Evolutionary conservation across 208 protist genomes (phyloP), one percentile per base, ranked within the genome.

Genomic region (Trypanosoma melophagium): DNA sequence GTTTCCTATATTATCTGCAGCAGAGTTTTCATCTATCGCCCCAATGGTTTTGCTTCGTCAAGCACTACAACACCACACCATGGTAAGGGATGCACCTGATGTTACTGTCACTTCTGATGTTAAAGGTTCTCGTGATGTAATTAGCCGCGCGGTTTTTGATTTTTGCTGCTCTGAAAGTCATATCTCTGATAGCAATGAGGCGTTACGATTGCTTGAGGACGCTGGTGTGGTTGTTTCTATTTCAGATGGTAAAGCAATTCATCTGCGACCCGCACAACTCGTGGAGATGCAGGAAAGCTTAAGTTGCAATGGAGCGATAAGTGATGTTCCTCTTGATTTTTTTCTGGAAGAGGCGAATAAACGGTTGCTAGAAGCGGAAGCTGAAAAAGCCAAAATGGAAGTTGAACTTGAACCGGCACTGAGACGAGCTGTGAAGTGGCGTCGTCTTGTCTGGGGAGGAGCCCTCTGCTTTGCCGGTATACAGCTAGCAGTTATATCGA

Each of bases 401-500:
- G 16, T 28, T 16, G 60, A 41, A 44, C 77, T 91, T 19, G 38
- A 72, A 50, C 85, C 83, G 0, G 83, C 83, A 19, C 76, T 92
- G 21, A 60, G 73, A 3, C 74, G 71, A 19, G 81, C 83, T 10
- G 77, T 77, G 2, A 71, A 77, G 31, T 87, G 83, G 84, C 83
- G 88, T 2, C 79, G 80, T 24, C 42, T 66, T 12, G 61, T 95
- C 25, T 95, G 90, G 90, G 76, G 79, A 3, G 69, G 67, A 16
- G 77, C 85, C 1, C 58, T 92, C 3, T 68, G 78, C 35, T 91
- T 85, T 50, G 72, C 76, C 2, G 88, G 86, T 10, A 70, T 76
- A 0, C 84, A 96, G 56, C 71, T 96, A 21, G 87, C 86, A 17
- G 59, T 91, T 24, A 86, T 94, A n/a, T 78, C 87, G 0, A 88